Base-by-base conservation (phyloP, 768 basidiomycete species). In the Lactarius psammicola region DNA sequence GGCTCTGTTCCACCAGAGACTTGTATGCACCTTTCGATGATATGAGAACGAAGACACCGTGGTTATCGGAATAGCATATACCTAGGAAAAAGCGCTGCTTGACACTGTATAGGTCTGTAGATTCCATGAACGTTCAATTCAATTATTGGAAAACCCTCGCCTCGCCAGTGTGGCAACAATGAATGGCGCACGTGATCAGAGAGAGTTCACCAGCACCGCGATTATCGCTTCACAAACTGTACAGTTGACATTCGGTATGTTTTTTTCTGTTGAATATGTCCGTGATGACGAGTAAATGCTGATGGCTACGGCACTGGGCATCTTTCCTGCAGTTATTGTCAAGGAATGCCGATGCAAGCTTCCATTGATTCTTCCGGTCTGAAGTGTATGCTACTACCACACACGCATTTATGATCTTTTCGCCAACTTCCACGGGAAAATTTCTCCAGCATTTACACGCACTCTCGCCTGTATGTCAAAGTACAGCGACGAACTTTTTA, bases 81-180 rank as follows among this genome's bases (percentile, higher is more conserved):
- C 88, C 88, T 28, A 93, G 84, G 40, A 85, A 81, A 73, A 93
- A 94, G 70, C 89, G 89, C 66, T 92, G 87, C 74, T 85, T 87
- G 75, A 87, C 77, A 69, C 85, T 82, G 75, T 88, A 90, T 4
- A 90, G 76, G 62, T 87, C 80, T 8, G 85, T 80, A 4, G 86
- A 87, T 59, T 82, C 82, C 85, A 85, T 85, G 49, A 20, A 8
- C 23, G 18, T 53, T 58, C 42, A 36, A 36, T 53, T 58, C 42
- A 36, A 36, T 34, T 57, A 15, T n/a, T 8, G 20, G 46, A 49
- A 60, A 33, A 55, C 28, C 30, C 15, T 30, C 54, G 26, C 3
- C n/a, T 18, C 28, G 26, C 28, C 28, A 31, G 31, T 34, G 26
- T 31, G 53, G 23, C 17, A 1, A 23, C 31, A 13, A 6, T 23